Percentiles rank a stretch among this genome's conserved stretches.
Conservation (phyloP, 1,284 basidiomycete species). For the Heterobasidion annosum region DNA sequence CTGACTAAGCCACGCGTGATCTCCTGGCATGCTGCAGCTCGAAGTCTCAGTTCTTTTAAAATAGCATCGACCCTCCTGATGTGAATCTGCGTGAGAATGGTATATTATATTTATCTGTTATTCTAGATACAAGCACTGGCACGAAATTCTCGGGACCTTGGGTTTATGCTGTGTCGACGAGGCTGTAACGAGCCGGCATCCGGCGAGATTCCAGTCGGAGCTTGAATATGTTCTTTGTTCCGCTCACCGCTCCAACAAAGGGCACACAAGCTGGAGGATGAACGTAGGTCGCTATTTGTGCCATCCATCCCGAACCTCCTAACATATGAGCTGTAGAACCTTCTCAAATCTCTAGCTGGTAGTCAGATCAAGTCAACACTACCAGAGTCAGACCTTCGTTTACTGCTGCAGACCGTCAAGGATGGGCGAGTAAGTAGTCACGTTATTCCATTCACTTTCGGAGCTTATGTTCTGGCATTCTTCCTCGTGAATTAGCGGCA, state of each 20-base stretch:
- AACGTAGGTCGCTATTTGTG: conserved; percentile 26
- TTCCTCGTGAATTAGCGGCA: conserved; percentile 30
- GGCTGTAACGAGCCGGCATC: conserved; percentile 10
- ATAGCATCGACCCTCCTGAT: too few relatives aligned
- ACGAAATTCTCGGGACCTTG: too few relatives aligned
- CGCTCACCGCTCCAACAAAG: conserved; percentile 7
- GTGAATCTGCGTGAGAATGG: too few relatives aligned
- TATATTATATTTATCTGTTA: too few relatives aligned
- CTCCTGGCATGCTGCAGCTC: conserved; percentile 8
- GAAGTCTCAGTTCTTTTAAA: neutral
- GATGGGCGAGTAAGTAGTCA: conserved; percentile 56
- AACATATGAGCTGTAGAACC: conserved; percentile 41
- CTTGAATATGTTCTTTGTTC: conserved; percentile 22
- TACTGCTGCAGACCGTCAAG: conserved; percentile 66
- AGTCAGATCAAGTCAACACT: conserved; percentile 45
- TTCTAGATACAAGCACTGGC: too few relatives aligned
- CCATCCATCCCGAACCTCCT: conserved; percentile 17
- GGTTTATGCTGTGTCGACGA: neutral
- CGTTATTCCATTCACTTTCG: conserved; percentile 12
- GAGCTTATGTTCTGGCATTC: conserved; percentile 2
- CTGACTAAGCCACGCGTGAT: conserved; percentile 12
- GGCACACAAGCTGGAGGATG: conserved; percentile 16
- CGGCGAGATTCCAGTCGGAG: conserved; percentile 21
- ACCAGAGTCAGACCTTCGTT: conserved; percentile 55
- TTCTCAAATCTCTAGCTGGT: conserved; percentile 67